Evolutionary conservation across 2,329 filamentous ascomycete genomes (phyloP), one percentile per base, ranked within the genome.

Genomic region (Trichoderma brevicompactum): DNA sequence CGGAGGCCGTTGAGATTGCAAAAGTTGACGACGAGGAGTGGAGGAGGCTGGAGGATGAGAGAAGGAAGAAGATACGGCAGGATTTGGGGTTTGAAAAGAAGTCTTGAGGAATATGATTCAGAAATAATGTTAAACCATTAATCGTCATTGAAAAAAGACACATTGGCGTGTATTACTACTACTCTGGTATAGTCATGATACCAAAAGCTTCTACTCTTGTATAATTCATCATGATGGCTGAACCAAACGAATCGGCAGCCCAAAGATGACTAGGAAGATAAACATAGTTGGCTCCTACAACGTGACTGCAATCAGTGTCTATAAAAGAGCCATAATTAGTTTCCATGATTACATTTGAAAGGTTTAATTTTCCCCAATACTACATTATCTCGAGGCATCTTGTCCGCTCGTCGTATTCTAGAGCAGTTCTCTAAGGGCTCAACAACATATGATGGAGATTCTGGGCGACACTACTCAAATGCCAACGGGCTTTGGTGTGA

Each of bases 21-120:
- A 70, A 72, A 0, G 68, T 81, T 2, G 72, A 70, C 17, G 82
- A 85, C 50, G 79, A 80, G 19, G 81, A 82, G 71, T 81, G 80
- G 74, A 71, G 75, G 61, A 72, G 69, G 70, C 73, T 72, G 70
- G 76, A 77, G 58, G 72, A 71, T 17, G 71, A 72, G 62, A 73
- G 77, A 65, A 72, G 79, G 65, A 73, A 70, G 64, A 69, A 70
- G 66, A 76, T 81, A 53, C 73, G 79, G 23, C 71, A 78, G 34
- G 69, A 70, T 12, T 58, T 78, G 58, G 76, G 74, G 8, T 72
- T 69, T 49, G 69, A 73, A n/a, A 68, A 67, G 64, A 52, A 64
- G 13, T 58, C 53, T 55, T 71, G 61, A 67, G 32, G 54, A 44
- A 6, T 1, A 5, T 12, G 6, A 56, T 44, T 23, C 10, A 9